Evolutionary conservation across 2,329 filamentous ascomycete species (phyloP), one percentile per base, ranked within the genome.

Genomic region (Fusarium sp.): DNA sequence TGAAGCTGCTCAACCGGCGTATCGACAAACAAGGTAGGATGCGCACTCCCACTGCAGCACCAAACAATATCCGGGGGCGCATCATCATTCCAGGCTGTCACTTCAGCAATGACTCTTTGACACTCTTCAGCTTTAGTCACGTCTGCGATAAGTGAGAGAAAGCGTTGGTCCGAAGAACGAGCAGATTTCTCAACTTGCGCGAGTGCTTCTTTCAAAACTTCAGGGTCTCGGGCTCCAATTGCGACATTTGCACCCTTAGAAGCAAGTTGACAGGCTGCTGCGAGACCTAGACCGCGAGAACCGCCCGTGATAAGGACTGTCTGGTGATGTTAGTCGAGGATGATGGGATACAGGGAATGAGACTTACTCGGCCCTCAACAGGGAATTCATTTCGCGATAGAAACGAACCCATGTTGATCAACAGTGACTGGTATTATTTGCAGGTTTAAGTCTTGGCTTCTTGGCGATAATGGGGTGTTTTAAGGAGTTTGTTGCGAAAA

Each of bases 11-110:
- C 67, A 16, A 70, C 10, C 0, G 67, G 67, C 3, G 67, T 70
- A 25, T 70, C 67, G 9, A 70, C 54, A 50, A 70, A 70, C 19
- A 70, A 30, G 2, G 62, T 70, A 12, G 67, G 67, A 26, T 70
- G 67, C 1, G 67, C 67, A 8, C 67, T 70, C 18, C 67, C 67
- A 30, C 67, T 70, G 4, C 67, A 70, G 10, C 67, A 70, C 67
- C 67, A 70, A 2, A 70, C 67, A 4, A 70, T 6, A 23, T 54
- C 67, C 0, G 58, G 67, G 0, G 67, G 45, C 6, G 18, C 51
- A 13, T 43, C 50, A 14, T 64, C 30, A 6, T 70, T 70, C 67
- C 67, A 70, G 1, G 46, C 53, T 12, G 67, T 57, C 0, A 63
- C 58, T 39, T 70, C 31, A 2, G 67, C 31, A 14, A 70, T 44